Base-by-base conservation (phyloP, 202 grass and related monocot genomes). In the Carex sylvatica region DNA sequence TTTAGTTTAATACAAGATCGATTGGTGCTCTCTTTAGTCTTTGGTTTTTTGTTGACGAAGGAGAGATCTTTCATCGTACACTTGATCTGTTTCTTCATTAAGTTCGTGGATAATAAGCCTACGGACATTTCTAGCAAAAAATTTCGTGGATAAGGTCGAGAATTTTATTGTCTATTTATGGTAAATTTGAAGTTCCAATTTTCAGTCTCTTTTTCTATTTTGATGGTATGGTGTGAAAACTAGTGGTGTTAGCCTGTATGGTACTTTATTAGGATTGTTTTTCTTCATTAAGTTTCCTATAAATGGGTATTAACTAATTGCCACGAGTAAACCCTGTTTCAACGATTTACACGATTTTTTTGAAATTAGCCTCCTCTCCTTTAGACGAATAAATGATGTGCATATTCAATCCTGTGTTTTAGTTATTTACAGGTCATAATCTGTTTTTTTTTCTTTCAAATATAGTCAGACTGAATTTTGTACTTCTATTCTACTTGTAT, bases 101-200 rank as follows among this genome's bases (percentile, higher is more conserved):
- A 67, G 65, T 80, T 80, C 62, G 33, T 78, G 22, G 38, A 78
- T 18, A 28, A 52, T 24, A 26, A 11, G 49, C 23, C 26, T 33
- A 31, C 23, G 2, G 49, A 14, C 49, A 55, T 75, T 75, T 75
- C 14, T 75, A 49, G 23, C 15, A 54, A 74, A 55, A 33, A 16
- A 24, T 24, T 70, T 54, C 31, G 54, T 53, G 74, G 74, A 85
- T 80, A 80, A 78, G 83, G 73, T 79, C 47, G 46, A 70, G 14
- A 44, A 77, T 35, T 26, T 80, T 46, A 24, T 35, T 54, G n/a
- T 55, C 83, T 42, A 42, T 77, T 77, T 70, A 16, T 80, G 69
- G 70, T 52, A 74, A 77, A 77, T 80, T 65, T 64, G 2, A 77
- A 64, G 53, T 84, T 64, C 4, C 23, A 76, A 66, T 64, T 46